These are phyloP conservation scores for Prunus armeniaca DNA, from an alignment of 306 rosid species.

Conservation along the genomic window DNA sequence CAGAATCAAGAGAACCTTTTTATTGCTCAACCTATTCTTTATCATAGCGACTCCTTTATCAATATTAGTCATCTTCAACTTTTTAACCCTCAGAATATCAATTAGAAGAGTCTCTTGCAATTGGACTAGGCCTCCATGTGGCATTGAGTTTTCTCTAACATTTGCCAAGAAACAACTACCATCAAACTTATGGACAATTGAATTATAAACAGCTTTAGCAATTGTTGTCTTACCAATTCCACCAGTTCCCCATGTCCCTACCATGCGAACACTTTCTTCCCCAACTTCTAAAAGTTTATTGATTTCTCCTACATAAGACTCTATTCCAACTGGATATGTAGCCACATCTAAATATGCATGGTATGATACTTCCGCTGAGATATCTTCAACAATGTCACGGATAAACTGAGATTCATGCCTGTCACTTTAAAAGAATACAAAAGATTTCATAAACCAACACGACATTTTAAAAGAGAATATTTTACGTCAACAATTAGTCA, in stretches of 20 bases:
- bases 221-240: constrained; percentile 5
- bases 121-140: background rate
- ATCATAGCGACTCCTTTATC: background rate
- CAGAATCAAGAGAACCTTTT: background rate
- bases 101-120: background rate
- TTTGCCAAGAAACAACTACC: background rate
- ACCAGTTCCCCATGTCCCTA: constrained; percentile 1
- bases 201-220: background rate
- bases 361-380: background rate
- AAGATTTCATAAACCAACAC: background rate
- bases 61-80: background rate
- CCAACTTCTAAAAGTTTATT: background rate
- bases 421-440: background rate
- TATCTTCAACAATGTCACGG: background rate
- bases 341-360: background rate
- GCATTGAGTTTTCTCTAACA: background rate
- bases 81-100: background rate
- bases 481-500: background rate
- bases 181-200: background rate
- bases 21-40: background rate
- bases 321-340: background rate
- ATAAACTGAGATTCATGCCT: background rate
- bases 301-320: background rate
- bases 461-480: background rate
- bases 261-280: background rate